Evolutionary conservation across 2,329 filamentous ascomycete genomes (phyloP).

Genomic region (Simplicillium aogashimaense): DNA sequence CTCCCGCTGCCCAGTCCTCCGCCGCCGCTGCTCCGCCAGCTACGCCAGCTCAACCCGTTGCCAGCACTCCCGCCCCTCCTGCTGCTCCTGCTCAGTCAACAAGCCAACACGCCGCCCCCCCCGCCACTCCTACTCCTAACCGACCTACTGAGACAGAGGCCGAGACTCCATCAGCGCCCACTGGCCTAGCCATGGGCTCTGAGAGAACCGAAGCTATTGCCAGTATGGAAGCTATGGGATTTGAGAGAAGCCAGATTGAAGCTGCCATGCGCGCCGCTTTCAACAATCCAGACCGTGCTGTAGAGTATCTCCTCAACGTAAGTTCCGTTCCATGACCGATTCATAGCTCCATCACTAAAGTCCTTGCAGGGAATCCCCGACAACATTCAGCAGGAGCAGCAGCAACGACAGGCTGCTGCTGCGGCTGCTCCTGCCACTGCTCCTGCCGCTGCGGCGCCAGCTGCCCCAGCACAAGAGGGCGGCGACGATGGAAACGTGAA

Average conservation of each 20-base stretch:
- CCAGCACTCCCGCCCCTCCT: slow-evolving; percentile 52
- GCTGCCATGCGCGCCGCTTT: slow-evolving; percentile 92
- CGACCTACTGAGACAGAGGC: slow-evolving; percentile 42
- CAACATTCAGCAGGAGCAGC: slow-evolving; percentile 63
- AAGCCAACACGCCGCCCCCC: slow-evolving; percentile 39
- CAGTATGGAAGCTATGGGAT: slow-evolving; percentile 97
- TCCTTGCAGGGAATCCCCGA: slow-evolving; percentile 77
- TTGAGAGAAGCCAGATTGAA: slow-evolving; percentile 79
- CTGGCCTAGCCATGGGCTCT: slow-evolving; percentile 71
- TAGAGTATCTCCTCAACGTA: slow-evolving; percentile 88
- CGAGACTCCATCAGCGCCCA: slow-evolving; percentile 34
- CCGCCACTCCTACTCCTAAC: slow-evolving; percentile 37
- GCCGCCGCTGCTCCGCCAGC: slow-evolving; percentile 45
- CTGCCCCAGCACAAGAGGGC: slow-evolving; percentile 30
- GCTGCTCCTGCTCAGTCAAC: slow-evolving; percentile 25
- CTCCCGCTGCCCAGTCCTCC: slow-evolving; percentile 46
- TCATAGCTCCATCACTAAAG: background rate
- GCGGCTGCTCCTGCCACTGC: slow-evolving; percentile 32
- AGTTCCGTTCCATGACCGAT: slow-evolving; percentile 22
- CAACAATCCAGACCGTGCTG: slow-evolving; percentile 93
- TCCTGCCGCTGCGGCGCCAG: slow-evolving; percentile 24
- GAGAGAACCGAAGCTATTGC: slow-evolving; percentile 74
- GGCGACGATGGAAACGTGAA: slow-evolving; percentile 67
- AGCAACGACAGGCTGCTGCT: slow-evolving; percentile 32
- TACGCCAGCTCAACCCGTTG: slow-evolving; percentile 43